phyloP scores from a whole-genome alignment of 2,329 filamentous ascomycete genomes.

The Cercospora citrullina region DNA sequence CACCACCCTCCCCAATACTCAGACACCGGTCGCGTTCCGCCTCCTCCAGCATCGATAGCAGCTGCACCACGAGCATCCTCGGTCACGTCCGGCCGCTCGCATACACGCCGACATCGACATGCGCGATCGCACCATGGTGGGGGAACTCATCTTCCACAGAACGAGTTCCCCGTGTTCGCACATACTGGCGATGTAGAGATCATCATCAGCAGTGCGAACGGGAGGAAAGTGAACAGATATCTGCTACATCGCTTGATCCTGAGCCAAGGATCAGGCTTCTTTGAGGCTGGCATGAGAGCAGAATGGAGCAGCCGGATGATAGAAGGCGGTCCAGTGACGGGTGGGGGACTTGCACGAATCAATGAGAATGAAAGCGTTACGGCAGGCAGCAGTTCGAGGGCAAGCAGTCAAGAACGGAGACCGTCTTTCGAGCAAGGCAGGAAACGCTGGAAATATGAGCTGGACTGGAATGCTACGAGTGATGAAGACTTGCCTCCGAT shows the following conservation, averaged over 20 bases:
- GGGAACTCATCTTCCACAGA: conserved; percentile 65
- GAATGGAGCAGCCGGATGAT: conserved; percentile 34
- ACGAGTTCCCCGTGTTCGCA: conserved; percentile 90
- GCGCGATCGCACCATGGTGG: conserved; percentile 79
- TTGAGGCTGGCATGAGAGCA: conserved; percentile 64
- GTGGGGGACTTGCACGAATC: conserved; percentile 30
- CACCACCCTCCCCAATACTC: conserved; percentile 31
- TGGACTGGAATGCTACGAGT: conserved; percentile 70
- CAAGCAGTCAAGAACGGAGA: conserved; percentile 43
- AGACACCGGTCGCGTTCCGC: conserved; percentile 23
- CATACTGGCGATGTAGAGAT: conserved; percentile 94
- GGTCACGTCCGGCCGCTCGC: conserved; percentile 62
- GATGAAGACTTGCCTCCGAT: conserved; percentile 76
- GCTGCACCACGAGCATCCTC: conserved; percentile 41
- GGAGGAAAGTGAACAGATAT: conserved; percentile 76
- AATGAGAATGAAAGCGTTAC: conserved; percentile 33
- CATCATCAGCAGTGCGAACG: conserved; percentile 61
- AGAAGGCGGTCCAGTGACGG: conserved; percentile 14
- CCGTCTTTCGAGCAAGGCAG: conserved; percentile 44
- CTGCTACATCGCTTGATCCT: conserved; percentile 84
- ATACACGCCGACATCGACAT: conserved; percentile 66
- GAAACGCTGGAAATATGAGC: conserved; percentile 80
- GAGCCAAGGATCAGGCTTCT: conserved; percentile 89
- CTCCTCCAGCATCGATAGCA: conserved; percentile 5
- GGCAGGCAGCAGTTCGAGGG: conserved; percentile 38